Conservation (phyloP, 2,329 filamentous ascomycete genomes). For the Aureobasidium pullulans region DNA sequence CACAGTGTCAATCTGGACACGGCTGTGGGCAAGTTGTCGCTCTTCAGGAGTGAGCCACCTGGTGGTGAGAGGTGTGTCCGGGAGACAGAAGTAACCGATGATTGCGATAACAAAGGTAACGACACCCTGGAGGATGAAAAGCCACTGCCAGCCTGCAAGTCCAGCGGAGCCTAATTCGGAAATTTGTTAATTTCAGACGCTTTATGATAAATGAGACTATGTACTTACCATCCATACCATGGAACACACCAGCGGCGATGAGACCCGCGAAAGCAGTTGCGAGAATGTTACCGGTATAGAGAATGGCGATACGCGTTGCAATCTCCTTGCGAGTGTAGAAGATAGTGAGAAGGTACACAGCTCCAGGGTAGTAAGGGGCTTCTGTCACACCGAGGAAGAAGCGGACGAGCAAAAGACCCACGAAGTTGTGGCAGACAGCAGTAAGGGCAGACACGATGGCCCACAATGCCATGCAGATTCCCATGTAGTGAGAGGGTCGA, state of each 20-base stretch:
- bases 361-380: slow-evolving; percentile 35
- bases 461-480: slow-evolving; percentile 32
- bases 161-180: slow-evolving; percentile 31
- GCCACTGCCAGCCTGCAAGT: slow-evolving; percentile 46
- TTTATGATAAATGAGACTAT: no score
- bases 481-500: slow-evolving; percentile 31
- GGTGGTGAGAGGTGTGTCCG: slow-evolving; percentile 47
- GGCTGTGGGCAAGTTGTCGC: slow-evolving; percentile 39
- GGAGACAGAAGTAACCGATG: slow-evolving; percentile 30
- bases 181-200: no score
- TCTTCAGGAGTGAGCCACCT: slow-evolving; percentile 45
- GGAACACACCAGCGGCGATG: slow-evolving; percentile 50
- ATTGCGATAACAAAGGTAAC: slow-evolving; percentile 24
- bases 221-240: slow-evolving; percentile 50
- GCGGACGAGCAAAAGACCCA: slow-evolving; percentile 29
- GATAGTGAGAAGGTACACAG: slow-evolving; percentile 38
- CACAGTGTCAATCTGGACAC: slow-evolving; percentile 47
- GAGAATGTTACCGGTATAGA: slow-evolving; percentile 24
- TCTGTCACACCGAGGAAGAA: slow-evolving; percentile 38
- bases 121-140: slow-evolving; percentile 30
- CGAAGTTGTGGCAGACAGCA: slow-evolving; percentile 28
- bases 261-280: slow-evolving; percentile 63
- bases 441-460: slow-evolving; percentile 32
- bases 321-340: slow-evolving; percentile 47
- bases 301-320: slow-evolving; percentile 20